Evolutionary conservation across 768 basidiomycete genomes (phyloP).

Genomic region (Lyophyllum atratum): DNA sequence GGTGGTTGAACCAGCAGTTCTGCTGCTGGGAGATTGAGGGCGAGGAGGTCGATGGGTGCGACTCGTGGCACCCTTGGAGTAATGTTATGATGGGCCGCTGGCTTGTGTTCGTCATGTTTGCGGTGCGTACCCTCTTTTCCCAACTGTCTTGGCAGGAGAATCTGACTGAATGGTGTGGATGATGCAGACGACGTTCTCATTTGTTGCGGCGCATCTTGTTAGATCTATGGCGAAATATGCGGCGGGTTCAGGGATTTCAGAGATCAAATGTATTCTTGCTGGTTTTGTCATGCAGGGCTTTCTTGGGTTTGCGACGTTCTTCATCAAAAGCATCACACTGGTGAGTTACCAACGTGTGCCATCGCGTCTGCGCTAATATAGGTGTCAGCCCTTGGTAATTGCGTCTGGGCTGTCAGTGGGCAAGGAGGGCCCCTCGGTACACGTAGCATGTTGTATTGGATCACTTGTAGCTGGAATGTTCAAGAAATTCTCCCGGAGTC

Average conservation of each 20-base stretch:
- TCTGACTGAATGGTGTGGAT: constrained; percentile 3
- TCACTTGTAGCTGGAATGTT: constrained; percentile 87
- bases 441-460: constrained; percentile 94
- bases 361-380: not conserved
- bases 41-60: constrained; percentile 77
- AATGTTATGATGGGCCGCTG: constrained; percentile 69
- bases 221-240: constrained; percentile 89
- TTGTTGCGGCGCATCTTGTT: constrained; percentile 87
- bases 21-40: constrained; percentile 97
- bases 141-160: not conserved
- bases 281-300: constrained; percentile 98
- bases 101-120: constrained; percentile 86
- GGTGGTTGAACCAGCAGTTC: constrained; percentile 98
- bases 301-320: constrained; percentile 85
- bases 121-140: constrained; percentile 54
- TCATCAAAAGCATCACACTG: constrained; percentile 92
- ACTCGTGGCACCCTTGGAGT: constrained; percentile 94
- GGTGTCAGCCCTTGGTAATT: constrained; percentile 84
- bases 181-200: constrained; percentile 76
- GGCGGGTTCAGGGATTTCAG: constrained; percentile 97
- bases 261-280: constrained; percentile 97
- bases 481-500: constrained; percentile 78
- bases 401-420: constrained; percentile 97
- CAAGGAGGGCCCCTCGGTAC: constrained; percentile 98
- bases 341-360: constrained; percentile 45